Evolutionary conservation across 257 asterid species (phyloP).

Genomic region (Sherardia arvensis): DNA sequence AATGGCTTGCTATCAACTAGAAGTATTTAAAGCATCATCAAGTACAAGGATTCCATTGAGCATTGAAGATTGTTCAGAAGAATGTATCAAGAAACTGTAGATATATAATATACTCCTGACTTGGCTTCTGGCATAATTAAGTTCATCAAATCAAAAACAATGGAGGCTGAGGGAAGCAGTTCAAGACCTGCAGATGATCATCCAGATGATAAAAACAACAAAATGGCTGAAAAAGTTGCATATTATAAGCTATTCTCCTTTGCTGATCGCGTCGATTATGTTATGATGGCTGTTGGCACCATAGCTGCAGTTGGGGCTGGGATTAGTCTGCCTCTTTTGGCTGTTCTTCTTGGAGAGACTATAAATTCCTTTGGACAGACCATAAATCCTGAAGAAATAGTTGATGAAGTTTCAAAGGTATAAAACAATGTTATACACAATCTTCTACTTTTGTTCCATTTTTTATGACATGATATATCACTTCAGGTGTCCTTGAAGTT

Average conservation of each 20-base stretch:
- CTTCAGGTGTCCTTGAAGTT: constrained; percentile 43
- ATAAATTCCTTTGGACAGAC: constrained; percentile 49
- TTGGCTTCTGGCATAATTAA: neutral
- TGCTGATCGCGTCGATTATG: constrained; percentile 38
- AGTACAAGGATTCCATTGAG: neutral
- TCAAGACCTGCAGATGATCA: neutral
- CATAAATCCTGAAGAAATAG: constrained; percentile 16
- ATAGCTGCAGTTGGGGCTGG: constrained; percentile 47
- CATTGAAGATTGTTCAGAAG: neutral
- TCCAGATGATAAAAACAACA: neutral
- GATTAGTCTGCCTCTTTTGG: constrained; percentile 43
- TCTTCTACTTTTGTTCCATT: neutral
- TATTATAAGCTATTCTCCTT: constrained; percentile 40
- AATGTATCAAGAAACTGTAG: neutral
- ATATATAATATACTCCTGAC: neutral
- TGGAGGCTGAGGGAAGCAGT: constrained; percentile 11
- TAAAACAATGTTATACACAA: neutral
- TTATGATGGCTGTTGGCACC: constrained; percentile 37
- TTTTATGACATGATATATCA: neutral
- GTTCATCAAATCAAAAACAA: neutral
- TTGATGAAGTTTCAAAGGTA: constrained; percentile 52
- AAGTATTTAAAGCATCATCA: neutral
- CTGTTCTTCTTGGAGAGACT: constrained; percentile 39
- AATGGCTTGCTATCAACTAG: neutral
- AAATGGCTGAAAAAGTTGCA: constrained; percentile 29